phyloP scores from a whole-genome alignment of 108 stramenopile species.

The Seminavis robusta region DNA sequence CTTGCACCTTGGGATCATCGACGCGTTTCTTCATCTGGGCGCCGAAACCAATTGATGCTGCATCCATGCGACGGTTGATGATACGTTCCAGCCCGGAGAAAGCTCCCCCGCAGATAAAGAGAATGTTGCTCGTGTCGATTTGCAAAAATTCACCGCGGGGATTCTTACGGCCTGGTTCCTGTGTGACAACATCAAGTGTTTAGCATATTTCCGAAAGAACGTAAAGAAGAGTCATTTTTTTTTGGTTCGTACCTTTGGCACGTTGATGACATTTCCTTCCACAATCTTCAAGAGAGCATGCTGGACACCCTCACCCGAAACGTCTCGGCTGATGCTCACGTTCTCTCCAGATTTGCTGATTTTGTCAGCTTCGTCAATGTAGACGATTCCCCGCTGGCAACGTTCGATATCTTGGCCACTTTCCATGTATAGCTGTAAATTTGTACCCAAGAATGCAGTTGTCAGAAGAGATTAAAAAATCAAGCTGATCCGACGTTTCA shows the following conservation, averaged over 20 bases:
- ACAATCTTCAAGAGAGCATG: slow-evolving; percentile 98
- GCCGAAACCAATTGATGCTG: slow-evolving; percentile 96
- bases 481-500: too few species aligned
- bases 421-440: slow-evolving; percentile 80
- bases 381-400: slow-evolving; percentile 91
- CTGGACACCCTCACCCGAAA: slow-evolving; percentile 97
- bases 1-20: slow-evolving; percentile 84
- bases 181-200: neutral
- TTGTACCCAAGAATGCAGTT: neutral
- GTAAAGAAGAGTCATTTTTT: neutral
- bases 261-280: slow-evolving; percentile 97
- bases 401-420: slow-evolving; percentile 93
- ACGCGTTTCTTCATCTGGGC: slow-evolving; percentile 91
- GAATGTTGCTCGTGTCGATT: slow-evolving; percentile 96
- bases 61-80: slow-evolving; percentile 87
- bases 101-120: slow-evolving; percentile 98
- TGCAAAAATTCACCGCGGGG: slow-evolving; percentile 92
- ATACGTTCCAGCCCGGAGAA: slow-evolving; percentile 94
- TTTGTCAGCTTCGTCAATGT: slow-evolving; percentile 95
- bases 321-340: slow-evolving; percentile 94
- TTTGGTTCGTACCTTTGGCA: slow-evolving; percentile 85
- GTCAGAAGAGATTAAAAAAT: too few species aligned
- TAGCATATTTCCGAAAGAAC: neutral
- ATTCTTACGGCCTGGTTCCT: slow-evolving; percentile 92
- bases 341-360: slow-evolving; percentile 91